These are phyloP conservation scores for Gelatoporia subvermispora DNA, from an alignment of 768 basidiomycete genomes.

Conservation along the genomic window DNA sequence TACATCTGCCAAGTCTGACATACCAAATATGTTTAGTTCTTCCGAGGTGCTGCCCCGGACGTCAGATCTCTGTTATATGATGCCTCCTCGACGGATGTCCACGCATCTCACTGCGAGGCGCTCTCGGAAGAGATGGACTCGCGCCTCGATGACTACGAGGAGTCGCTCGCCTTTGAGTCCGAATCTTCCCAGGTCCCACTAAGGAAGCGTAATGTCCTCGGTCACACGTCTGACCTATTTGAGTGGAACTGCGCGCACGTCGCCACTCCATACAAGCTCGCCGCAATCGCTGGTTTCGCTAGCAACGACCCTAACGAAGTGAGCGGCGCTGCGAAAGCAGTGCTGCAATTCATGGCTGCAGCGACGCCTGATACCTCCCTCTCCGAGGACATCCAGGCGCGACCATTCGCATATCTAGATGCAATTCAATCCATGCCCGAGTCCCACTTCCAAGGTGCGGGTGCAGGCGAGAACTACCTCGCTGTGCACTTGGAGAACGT, in stretches of 20 bases:
- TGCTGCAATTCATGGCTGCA: slow-evolving; percentile 75
- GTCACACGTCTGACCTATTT: slow-evolving; percentile 42
- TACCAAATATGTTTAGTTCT: too few relatives aligned
- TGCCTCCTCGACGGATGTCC: slow-evolving; percentile 30
- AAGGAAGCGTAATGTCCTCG: slow-evolving; percentile 11
- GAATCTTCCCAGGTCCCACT: slow-evolving; percentile 34
- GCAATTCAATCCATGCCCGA: slow-evolving; percentile 42
- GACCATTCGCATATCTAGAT: slow-evolving; percentile 46
- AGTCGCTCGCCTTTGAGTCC: slow-evolving; percentile 9
- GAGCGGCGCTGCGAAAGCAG: slow-evolving; percentile 45
- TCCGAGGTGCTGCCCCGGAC: slow-evolving; percentile 47
- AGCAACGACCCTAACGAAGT: slow-evolving; percentile 14
- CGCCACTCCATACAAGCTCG: slow-evolving; percentile 34
- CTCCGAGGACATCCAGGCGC: slow-evolving; percentile 42
- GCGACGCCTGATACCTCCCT: slow-evolving; percentile 55
- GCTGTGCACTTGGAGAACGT: slow-evolving; percentile 52
- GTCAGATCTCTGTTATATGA: slow-evolving; percentile 12
- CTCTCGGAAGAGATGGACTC: slow-evolving; percentile 34
- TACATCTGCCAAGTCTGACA: not conserved
- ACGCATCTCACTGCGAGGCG: slow-evolving; percentile 48
- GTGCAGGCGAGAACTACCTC: slow-evolving; percentile 29
- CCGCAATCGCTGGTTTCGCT: slow-evolving; percentile 22
- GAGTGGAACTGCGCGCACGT: slow-evolving; percentile 55
- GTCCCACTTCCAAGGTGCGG: slow-evolving; percentile 43
- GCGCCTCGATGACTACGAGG: slow-evolving; percentile 24